Evolutionary conservation across 2,329 filamentous ascomycete genomes (phyloP), one percentile per base, ranked within the genome.

Genomic region (Nemania serpens): DNA sequence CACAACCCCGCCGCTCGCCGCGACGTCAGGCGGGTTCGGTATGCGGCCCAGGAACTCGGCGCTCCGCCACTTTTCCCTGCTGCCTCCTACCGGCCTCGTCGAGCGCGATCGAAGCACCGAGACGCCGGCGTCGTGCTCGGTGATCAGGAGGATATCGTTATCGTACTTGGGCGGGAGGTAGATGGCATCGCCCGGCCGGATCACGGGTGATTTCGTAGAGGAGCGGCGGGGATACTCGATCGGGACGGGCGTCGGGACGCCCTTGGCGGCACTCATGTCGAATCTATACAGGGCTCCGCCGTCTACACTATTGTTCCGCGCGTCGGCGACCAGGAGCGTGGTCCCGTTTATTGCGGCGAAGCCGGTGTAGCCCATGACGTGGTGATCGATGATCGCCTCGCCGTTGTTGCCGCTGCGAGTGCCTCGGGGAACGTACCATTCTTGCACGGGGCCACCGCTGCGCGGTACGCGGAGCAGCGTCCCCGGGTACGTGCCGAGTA

Each of bases 401-500:
- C n/a, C 13, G 34, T 13, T 36, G 36, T 17, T 9, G 25, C 6
- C 18, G 17, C 11, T 62, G 1, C 12, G 29, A n/a, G n/a, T n/a
- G n/a, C n/a, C n/a, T n/a, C n/a, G n/a, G 0, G 69, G 70, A 2
- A 74, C 63, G 62, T 76, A 77, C 75, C 75, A 78, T 0, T 71
- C 64, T 3, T 20, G 51, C n/a, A 65, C 58, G 4, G 66, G 68
- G 3, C 63, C 62, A 1, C 75, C 75, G 51, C 74, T 65, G 29
- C 70, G 49, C 25, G 68, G 69, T 10, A 77, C 70, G 12, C 72
- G 71, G 47, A 77, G 61, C 15, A 79, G 69, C 6, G 73, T 75
- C 18, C 74, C 73, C 0, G 76, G 75, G 9, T 67, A 78, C 0
- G 75, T 77, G 42, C 77, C 76, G 0, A 78, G 65, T 6, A 75